Evolutionary conservation across 2,329 filamentous ascomycete species (phyloP).

Genomic region (Sclerotinia borealis): DNA sequence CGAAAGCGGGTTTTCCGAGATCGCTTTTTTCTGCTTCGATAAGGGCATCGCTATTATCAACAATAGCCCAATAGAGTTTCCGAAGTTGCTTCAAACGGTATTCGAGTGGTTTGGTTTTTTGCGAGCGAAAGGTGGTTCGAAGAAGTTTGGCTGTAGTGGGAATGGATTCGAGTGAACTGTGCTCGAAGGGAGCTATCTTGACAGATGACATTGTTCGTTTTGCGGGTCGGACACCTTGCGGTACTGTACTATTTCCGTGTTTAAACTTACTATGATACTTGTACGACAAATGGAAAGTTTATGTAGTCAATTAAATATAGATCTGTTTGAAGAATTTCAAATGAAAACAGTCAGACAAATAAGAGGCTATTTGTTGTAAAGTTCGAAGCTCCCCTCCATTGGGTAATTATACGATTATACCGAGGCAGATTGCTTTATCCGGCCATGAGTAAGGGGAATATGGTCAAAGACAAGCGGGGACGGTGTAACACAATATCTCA

Average conservation of each 20-base stretch:
- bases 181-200: constrained; percentile 41
- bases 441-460: neutral
- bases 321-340: neutral
- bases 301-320: neutral
- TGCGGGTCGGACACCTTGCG: neutral
- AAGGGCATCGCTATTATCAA: constrained; percentile 69
- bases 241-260: too few species aligned
- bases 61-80: constrained; percentile 89
- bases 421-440: neutral
- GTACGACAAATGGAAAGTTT: neutral
- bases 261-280: too few species aligned
- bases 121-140: constrained; percentile 65
- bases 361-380: neutral
- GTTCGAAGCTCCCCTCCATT: neutral
- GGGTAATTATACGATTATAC: neutral
- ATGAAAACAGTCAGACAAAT: too few species aligned
- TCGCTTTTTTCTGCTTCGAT: constrained; percentile 71
- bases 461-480: neutral
- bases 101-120: constrained; percentile 75
- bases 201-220: constrained; percentile 11
- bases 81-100: constrained; percentile 82
- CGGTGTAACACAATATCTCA: neutral
- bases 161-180: constrained; percentile 63
- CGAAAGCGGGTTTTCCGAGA: constrained; percentile 69
- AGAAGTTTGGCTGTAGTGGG: constrained; percentile 52